Evolutionary conservation across 495 filamentous ascomycete genomes (phyloP), one percentile per base, ranked within the genome.

Genomic region (Pseudoneurospora amorphoporcata): DNA sequence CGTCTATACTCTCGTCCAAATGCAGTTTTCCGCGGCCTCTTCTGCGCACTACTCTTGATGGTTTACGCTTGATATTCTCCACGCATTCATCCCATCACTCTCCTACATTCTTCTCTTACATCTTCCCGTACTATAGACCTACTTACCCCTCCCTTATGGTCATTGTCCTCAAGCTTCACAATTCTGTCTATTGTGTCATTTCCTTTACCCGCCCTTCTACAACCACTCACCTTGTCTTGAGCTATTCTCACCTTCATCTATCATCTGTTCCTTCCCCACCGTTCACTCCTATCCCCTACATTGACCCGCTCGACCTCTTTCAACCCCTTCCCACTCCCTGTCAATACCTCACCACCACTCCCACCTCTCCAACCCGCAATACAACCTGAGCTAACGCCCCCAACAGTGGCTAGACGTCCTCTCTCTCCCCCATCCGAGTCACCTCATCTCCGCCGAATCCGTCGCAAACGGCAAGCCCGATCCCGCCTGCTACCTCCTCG

Each of bases 381-480:
- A 23, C 23, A 23, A 23, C 23, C 23, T 23, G 23, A 23, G 23
- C 23, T 23, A 23, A 23, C 23, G 23, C 23, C 23, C 23, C 23
- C 23, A 40, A 40, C 17, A 75, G 74, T 99, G 95, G 95, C 87
- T 98, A 38, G 84, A 89, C 45, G 90, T 93, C 4, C 79, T 98
- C 76, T 82, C 87, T 58, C 88, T 98, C 68, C 89, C 93, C 38
- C 85, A 85, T 38, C 94, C 94, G 0, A 82, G 87, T 75, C 84
- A 92, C 74, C 84, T 98, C 29, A 90, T 98, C 40, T 89, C 90
- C 4, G 95, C 95, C 23, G 94, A 97, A 83, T 92, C 94, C 61
- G 95, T 99, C 23, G 81, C 84, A 75, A 83, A 88, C 73, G 95
- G 95, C 53, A 99, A 99, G 85, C 95, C 95, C 14, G 88, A 92